Base-by-base conservation (phyloP, 179 eudicot genomes). In the Beta macrorhiza region DNA sequence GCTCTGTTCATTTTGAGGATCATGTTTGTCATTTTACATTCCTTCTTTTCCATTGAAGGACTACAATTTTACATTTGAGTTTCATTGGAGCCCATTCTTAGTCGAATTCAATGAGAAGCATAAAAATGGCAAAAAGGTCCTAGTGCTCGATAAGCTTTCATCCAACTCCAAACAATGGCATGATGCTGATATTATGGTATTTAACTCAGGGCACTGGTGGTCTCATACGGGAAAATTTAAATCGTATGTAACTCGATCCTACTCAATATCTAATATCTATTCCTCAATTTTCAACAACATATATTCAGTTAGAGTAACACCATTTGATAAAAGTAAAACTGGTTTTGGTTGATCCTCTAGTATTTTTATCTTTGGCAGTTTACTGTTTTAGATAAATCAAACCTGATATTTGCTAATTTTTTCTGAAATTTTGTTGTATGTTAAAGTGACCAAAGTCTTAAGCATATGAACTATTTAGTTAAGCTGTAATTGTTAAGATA, bases 201-300 rank as follows among this genome's bases (percentile, higher is more conserved):
- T 88, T 52, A 88, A 88, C 32, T 59, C 90, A 8, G 90, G 87
- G 13, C 90, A 88, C 22, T 88, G 90, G 90, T 88, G 88, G 90
- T 77, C 64, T 58, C 90, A 85, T 81, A 51, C 37, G 3, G 85
- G 81, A 73, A 83, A 85, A 59, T 59, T 67, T 45, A 87, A 59
- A 75, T 15, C 79, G 90, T 89, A 82, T 55, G 88, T 67, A 2
- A 5, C 20, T n/a, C n/a, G n/a, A n/a, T n/a, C n/a, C n/a, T n/a
- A 29, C 42, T 25, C 13, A 11, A 25, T 25, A 25, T 22, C 10
- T 22, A 0, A 12, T 3, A 57, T 13, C 5, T 3, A 13, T 57
- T 8, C 13, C 10, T 2, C 13, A 53, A 53, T 53, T 53, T 14
- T 8, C 2, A 14, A 1, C 13, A 53, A 9, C 1, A 53, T 53